Percentiles rank a stretch among this genome's conserved stretches.
These are phyloP conservation scores for Colletotrichum abscissum DNA, from an alignment of 2,329 filamentous ascomycete genomes.

Conservation along the genomic window DNA sequence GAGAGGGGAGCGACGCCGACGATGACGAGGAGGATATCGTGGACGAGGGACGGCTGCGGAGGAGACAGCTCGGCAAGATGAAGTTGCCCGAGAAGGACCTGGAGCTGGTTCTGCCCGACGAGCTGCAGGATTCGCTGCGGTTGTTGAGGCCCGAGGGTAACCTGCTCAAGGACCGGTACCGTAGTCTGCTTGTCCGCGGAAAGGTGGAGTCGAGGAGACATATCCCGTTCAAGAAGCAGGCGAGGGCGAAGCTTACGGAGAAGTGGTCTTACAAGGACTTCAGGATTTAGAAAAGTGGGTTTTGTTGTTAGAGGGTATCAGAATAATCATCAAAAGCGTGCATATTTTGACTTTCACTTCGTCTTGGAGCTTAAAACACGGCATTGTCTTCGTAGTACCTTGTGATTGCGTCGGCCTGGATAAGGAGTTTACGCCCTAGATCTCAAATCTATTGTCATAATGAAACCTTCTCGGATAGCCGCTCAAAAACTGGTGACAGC, in stretches of 20 bases:
- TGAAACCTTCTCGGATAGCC: neutral
- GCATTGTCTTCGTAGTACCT: too few relatives aligned
- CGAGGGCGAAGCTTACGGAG: slow-evolving; percentile 84
- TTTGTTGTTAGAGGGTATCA: neutral
- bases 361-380: too few relatives aligned
- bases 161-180: slow-evolving; percentile 89
- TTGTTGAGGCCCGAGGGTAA: slow-evolving; percentile 96
- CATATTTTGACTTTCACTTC: neutral
- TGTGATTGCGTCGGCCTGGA: too few relatives aligned
- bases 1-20: slow-evolving; percentile 52
- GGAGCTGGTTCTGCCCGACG: slow-evolving; percentile 83
- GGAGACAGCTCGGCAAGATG: slow-evolving; percentile 78
- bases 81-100: slow-evolving; percentile 82
- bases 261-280: slow-evolving; percentile 99
- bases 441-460: too few relatives aligned
- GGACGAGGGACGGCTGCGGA: slow-evolving; percentile 73
- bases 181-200: slow-evolving; percentile 87
- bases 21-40: slow-evolving; percentile 64
- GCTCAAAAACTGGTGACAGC: too few relatives aligned
- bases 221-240: slow-evolving; percentile 84
- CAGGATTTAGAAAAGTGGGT: slow-evolving; percentile 36
- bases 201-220: slow-evolving; percentile 87
- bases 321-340: slow-evolving; percentile 31
- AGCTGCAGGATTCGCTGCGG: slow-evolving; percentile 84
- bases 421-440: too few relatives aligned